Evolutionary conservation across 148 eudicot genomes (phyloP).

Genomic region (Drosera capensis): DNA sequence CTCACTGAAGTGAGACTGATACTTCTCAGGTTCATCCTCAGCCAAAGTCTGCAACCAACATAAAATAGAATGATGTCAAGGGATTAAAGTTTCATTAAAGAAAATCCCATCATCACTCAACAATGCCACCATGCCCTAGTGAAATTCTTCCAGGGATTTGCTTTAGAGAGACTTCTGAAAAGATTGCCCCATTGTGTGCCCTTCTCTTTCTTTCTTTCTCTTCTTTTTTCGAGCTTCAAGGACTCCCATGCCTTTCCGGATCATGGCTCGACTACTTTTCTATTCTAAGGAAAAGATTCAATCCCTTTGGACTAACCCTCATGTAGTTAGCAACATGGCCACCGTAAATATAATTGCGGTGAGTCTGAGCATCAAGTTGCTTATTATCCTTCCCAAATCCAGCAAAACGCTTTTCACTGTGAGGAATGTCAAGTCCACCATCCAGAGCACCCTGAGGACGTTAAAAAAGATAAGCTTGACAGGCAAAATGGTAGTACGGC

Average conservation of each 20-base stretch:
- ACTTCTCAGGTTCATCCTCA: slow-evolving; percentile 10
- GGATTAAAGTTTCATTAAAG: neutral
- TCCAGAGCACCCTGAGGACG: slow-evolving; percentile 84
- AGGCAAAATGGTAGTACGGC: too few species aligned
- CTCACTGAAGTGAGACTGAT: slow-evolving; percentile 9
- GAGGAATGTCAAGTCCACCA: slow-evolving; percentile 64
- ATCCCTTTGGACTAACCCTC: slow-evolving; percentile 23
- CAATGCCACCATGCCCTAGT: neutral
- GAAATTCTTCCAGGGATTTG: too few species aligned
- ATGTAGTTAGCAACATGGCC: slow-evolving; percentile 74
- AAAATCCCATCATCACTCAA: neutral
- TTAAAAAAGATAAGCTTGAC: too few species aligned
- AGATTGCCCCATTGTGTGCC: too few species aligned
- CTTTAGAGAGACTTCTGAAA: too few species aligned
- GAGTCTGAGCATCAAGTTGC: slow-evolving; percentile 59
- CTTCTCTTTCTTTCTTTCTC: too few species aligned
- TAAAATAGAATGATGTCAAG: neutral
- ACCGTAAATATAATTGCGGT: slow-evolving; percentile 67
- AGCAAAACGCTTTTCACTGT: slow-evolving; percentile 73
- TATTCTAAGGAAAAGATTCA: too few species aligned
- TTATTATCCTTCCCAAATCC: slow-evolving; percentile 57
- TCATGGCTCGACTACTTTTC: too few species aligned
- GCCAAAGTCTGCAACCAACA: slow-evolving; percentile 2
- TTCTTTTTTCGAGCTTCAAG: too few species aligned
- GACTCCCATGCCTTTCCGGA: too few species aligned